Conservation (phyloP, 139 green algal species). For the Asterochloris sp. region DNA sequence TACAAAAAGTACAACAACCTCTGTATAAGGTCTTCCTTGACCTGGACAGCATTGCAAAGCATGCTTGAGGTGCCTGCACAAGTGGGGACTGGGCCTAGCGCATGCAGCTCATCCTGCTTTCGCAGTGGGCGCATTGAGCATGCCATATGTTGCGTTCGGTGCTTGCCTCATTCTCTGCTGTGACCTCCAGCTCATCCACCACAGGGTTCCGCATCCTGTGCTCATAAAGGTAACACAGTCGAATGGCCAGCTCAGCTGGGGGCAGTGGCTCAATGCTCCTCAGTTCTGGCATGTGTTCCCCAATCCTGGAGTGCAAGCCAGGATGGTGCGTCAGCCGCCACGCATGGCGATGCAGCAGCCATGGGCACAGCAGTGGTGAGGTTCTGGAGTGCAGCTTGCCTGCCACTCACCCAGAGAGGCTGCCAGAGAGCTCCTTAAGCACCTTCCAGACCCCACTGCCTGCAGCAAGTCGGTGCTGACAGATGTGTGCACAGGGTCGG, state of each 20-base stretch:
- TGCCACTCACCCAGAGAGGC: too few species aligned
- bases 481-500: too few species aligned
- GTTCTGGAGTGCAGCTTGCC: too few species aligned
- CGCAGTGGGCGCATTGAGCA: not conserved
- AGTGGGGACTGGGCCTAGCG: not conserved
- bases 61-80: not conserved
- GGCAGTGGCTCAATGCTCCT: conserved; percentile 1
- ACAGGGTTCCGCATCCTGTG: not conserved
- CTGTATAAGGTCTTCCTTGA: not conserved
- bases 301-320: conserved; percentile 5
- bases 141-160: not conserved
- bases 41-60: not conserved
- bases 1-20: conserved; percentile 14
- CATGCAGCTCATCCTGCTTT: not conserved
- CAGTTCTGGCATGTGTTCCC: conserved; percentile 13
- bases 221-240: conserved; percentile 20
- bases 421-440: too few species aligned
- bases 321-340: not conserved
- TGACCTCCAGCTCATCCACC: not conserved
- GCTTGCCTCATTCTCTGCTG: not conserved
- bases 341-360: not conserved
- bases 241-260: conserved; percentile 13
- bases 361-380: too few species aligned
- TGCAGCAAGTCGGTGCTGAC: too few species aligned
- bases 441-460: too few species aligned